Percentiles rank a stretch among this genome's conserved stretches.
Conservation (phyloP, 2,329 filamentous ascomycete species). For the Fusarium foetens region DNA sequence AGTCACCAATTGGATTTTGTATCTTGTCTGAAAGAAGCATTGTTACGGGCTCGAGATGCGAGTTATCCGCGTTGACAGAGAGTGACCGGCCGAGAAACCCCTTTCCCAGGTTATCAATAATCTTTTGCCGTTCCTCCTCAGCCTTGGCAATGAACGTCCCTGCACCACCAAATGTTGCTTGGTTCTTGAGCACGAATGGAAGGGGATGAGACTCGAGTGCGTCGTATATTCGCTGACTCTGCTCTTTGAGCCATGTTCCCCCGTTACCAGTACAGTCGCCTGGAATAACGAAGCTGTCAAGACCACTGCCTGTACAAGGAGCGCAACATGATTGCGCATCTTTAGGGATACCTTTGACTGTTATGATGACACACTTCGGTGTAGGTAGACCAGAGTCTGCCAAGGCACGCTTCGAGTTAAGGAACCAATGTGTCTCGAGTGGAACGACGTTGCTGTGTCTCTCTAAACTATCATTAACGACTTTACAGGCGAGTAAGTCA, state of each 20-base stretch:
- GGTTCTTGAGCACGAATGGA: conserved; percentile 53
- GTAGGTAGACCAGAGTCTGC: conserved; percentile 49
- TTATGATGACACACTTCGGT: conserved; percentile 43
- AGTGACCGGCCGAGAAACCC: conserved; percentile 43
- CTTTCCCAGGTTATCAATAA: conserved; percentile 43
- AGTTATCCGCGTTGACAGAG: conserved; percentile 45
- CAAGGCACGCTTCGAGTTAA: conserved; percentile 49
- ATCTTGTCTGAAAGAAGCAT: conserved; percentile 49
- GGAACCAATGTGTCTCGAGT: conserved; percentile 49
- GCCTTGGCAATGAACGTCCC: conserved; percentile 49
- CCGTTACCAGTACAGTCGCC: conserved; percentile 42
- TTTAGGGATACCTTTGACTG: conserved; percentile 33
- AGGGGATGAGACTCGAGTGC: conserved; percentile 38
- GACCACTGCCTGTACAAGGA: conserved; percentile 27
- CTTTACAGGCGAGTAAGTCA: conserved; percentile 41
- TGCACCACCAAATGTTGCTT: conserved; percentile 52
- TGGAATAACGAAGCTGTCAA: conserved; percentile 39
- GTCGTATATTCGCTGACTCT: conserved; percentile 42
- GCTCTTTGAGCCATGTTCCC: conserved; percentile 44
- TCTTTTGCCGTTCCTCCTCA: conserved; percentile 39
- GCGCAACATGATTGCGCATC: conserved; percentile 40
- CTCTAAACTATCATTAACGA: conserved; percentile 46
- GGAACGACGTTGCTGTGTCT: conserved; percentile 43
- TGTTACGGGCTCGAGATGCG: conserved; percentile 47
- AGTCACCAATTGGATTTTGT: conserved; percentile 46